A percentile compares a stretch with the other conserved stretches of the same genome.
Evolutionary conservation across 2,329 filamentous ascomycete species (phyloP).

Genomic region (Xylariales sp.): DNA sequence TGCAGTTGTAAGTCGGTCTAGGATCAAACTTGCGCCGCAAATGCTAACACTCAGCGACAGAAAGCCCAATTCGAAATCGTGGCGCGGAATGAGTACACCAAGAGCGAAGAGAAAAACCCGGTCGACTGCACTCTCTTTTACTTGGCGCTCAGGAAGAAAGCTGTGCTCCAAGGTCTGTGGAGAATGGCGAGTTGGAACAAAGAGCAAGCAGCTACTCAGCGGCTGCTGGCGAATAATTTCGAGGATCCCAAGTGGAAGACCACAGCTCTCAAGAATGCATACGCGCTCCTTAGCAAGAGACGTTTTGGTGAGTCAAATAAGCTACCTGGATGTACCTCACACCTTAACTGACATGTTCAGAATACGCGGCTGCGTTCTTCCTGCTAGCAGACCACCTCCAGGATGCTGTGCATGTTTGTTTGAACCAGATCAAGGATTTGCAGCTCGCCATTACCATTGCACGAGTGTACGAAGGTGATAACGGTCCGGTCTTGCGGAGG

Average conservation of each 20-base stretch:
- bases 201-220: slow-evolving; percentile 77
- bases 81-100: slow-evolving; percentile 89
- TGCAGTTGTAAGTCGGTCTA: slow-evolving; percentile 59
- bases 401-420: slow-evolving; percentile 81
- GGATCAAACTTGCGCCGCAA: not conserved
- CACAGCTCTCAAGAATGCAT: slow-evolving; percentile 91
- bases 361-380: slow-evolving; percentile 95
- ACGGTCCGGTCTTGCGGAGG: slow-evolving; percentile 66
- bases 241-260: slow-evolving; percentile 81
- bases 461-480: slow-evolving; percentile 83
- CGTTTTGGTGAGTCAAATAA: slow-evolving; percentile 62
- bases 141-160: slow-evolving; percentile 84
- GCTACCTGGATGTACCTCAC: not conserved
- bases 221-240: slow-evolving; percentile 87
- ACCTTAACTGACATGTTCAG: slow-evolving; percentile 38
- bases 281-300: slow-evolving; percentile 85
- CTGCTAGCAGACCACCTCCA: slow-evolving; percentile 79
- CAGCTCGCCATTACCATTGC: slow-evolving; percentile 87
- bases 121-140: slow-evolving; percentile 91
- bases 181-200: slow-evolving; percentile 86
- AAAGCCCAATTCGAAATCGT: slow-evolving; percentile 81
- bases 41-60: slow-evolving; percentile 32
- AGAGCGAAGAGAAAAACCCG: slow-evolving; percentile 80
- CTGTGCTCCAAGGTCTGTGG: slow-evolving; percentile 87
- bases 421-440: slow-evolving; percentile 82